Conservation (phyloP, 176 grass and related monocot genomes). For the Lolium multiflorum region DNA sequence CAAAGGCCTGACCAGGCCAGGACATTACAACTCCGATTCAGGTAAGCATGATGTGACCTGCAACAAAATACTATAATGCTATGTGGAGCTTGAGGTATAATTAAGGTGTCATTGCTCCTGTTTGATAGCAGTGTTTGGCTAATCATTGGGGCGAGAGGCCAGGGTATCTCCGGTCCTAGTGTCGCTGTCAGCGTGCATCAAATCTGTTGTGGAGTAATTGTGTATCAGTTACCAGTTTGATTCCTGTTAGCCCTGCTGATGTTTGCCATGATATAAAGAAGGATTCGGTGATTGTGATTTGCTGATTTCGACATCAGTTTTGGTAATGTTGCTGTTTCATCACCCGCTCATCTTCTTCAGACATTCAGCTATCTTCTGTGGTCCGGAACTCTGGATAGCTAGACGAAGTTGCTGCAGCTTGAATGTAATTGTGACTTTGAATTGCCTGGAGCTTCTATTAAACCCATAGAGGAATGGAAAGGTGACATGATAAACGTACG, state of each 20-base stretch:
- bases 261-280: slow-evolving; percentile 10
- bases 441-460: background rate
- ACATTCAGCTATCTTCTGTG: background rate
- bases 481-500: too few relatives aligned
- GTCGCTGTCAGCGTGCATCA: slow-evolving; percentile 15
- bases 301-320: background rate
- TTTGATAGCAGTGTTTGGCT: slow-evolving; percentile 19
- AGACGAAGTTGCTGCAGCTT: background rate
- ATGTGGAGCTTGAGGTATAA: slow-evolving; percentile 6
- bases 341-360: background rate
- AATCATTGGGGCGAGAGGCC: slow-evolving; percentile 32
- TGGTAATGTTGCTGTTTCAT: background rate
- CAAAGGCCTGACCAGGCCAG: slow-evolving; percentile 19
- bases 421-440: background rate
- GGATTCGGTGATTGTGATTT: background rate
- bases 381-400: background rate
- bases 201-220: background rate
- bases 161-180: background rate
- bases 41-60: slow-evolving; percentile 36
- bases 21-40: slow-evolving; percentile 14
- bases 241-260: slow-evolving; percentile 7
- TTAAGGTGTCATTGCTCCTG: slow-evolving; percentile 31
- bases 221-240: background rate
- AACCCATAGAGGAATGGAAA: too few relatives aligned
- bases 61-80: background rate